Evolutionary conservation across 2,329 filamentous ascomycete species (phyloP).

Genomic region (Sphaerostilbella broomeana): DNA sequence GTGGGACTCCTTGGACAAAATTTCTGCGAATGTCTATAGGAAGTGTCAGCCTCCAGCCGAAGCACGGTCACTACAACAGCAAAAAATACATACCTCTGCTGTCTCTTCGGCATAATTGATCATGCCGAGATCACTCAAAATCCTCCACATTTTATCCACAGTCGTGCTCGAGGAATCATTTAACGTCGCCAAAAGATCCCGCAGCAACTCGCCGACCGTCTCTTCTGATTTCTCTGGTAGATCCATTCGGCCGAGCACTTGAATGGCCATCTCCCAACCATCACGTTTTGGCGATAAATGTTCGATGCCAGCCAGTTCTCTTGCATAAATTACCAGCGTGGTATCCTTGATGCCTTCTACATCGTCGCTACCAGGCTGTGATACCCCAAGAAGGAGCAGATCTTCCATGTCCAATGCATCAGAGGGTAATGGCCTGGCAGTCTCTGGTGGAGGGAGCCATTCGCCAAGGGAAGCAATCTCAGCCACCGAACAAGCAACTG

Average conservation of each 20-base stretch:
- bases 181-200: slow-evolving; percentile 53
- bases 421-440: slow-evolving; percentile 44
- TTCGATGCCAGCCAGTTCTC: slow-evolving; percentile 53
- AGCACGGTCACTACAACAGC: neutral
- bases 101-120: slow-evolving; percentile 71
- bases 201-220: slow-evolving; percentile 66
- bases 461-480: slow-evolving; percentile 78
- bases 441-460: slow-evolving; percentile 58
- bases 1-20: slow-evolving; percentile 63
- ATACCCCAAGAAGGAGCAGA: slow-evolving; percentile 71
- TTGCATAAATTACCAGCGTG: slow-evolving; percentile 69
- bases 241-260: slow-evolving; percentile 75
- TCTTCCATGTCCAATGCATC: slow-evolving; percentile 75
- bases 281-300: slow-evolving; percentile 47
- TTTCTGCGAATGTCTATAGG: slow-evolving; percentile 71
- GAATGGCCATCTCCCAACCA: slow-evolving; percentile 86
- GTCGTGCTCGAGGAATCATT: slow-evolving; percentile 61
- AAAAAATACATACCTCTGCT: slow-evolving; percentile 60
- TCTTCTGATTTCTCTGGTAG: slow-evolving; percentile 63
- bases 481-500: slow-evolving; percentile 68
- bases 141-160: slow-evolving; percentile 73
- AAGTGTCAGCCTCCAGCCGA: slow-evolving; percentile 20
- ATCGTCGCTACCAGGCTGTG: slow-evolving; percentile 50
- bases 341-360: slow-evolving; percentile 68
- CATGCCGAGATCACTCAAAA: slow-evolving; percentile 74